A percentile compares a stretch with the other conserved stretches of the same genome.
These are phyloP conservation scores for Apiospora saccharicola DNA, from an alignment of 2,329 filamentous ascomycete genomes.

Conservation along the genomic window DNA sequence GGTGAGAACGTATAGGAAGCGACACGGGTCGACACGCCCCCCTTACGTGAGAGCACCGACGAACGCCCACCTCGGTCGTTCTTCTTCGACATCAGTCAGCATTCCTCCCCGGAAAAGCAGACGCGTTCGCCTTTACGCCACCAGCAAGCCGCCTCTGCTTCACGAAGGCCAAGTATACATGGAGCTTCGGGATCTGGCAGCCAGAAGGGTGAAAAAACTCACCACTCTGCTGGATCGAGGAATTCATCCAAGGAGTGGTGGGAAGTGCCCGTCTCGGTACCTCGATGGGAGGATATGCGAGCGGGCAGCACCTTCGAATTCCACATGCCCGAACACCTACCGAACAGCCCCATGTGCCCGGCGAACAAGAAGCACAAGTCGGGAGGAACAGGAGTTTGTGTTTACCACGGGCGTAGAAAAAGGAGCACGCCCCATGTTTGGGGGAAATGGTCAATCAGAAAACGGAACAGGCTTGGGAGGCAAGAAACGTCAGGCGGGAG, in stretches of 20 bases:
- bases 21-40: slow-evolving; percentile 56
- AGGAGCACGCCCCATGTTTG: not conserved
- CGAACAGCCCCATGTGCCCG: slow-evolving; percentile 60
- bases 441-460: not conserved
- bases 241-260: slow-evolving; percentile 40
- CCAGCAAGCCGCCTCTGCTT: slow-evolving; percentile 23
- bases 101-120: slow-evolving; percentile 32
- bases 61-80: slow-evolving; percentile 50
- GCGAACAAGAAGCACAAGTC: slow-evolving; percentile 53
- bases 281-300: slow-evolving; percentile 37
- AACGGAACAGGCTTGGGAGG: not conserved
- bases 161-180: slow-evolving; percentile 23
- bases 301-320: slow-evolving; percentile 50
- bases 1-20: slow-evolving; percentile 51
- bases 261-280: slow-evolving; percentile 37
- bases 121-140: not conserved
- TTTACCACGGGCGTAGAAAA: slow-evolving; percentile 55
- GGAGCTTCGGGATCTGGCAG: too few species aligned
- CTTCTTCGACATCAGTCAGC: slow-evolving; percentile 49
- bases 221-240: not conserved
- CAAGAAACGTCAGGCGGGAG: not conserved
- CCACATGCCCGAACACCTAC: slow-evolving; percentile 58
- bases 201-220: not conserved
- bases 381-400: slow-evolving; percentile 57
- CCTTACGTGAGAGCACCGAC: slow-evolving; percentile 48